Evolutionary conservation across 1,284 basidiomycete genomes (phyloP).

Genomic region (Heterobasidion annosum): DNA sequence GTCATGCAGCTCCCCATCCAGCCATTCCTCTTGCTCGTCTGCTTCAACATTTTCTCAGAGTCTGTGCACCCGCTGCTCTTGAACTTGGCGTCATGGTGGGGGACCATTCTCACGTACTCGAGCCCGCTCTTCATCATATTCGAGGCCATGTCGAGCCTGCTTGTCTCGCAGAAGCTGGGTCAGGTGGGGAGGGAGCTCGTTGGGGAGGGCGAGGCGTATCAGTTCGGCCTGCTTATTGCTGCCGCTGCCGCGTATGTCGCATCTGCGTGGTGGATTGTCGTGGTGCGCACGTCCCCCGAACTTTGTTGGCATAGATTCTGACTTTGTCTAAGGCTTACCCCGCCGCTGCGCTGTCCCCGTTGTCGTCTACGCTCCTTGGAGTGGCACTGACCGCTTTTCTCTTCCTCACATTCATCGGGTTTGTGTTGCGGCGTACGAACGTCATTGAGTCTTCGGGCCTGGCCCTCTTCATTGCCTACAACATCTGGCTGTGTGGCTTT

Average conservation of each 20-base stretch:
- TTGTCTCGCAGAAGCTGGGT: conserved; percentile 74
- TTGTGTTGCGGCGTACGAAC: conserved; percentile 81
- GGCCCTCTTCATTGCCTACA: conserved; percentile 81
- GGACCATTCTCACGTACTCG: conserved; percentile 55
- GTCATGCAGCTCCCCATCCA: conserved; percentile 76
- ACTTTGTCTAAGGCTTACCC: conserved; percentile 52
- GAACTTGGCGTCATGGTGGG: conserved; percentile 62
- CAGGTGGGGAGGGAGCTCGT: conserved; percentile 67
- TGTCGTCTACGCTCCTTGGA: conserved; percentile 80
- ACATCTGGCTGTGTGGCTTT: conserved; percentile 76
- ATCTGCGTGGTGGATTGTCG: conserved; percentile 75
- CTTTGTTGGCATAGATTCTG: conserved; percentile 7
- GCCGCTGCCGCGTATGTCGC: conserved; percentile 69
- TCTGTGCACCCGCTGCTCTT: conserved; percentile 50
- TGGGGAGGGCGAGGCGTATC: conserved; percentile 59
- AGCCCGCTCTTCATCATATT: conserved; percentile 74
- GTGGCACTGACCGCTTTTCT: conserved; percentile 64
- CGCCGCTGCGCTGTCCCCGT: conserved; percentile 68
- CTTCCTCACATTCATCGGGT: conserved; percentile 88
- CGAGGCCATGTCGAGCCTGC: conserved; percentile 76
- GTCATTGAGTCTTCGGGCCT: conserved; percentile 88
- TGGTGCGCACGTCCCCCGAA: conserved; percentile 34
- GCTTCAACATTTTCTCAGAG: conserved; percentile 71
- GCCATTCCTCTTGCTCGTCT: conserved; percentile 69
- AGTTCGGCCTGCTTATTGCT: conserved; percentile 65